Evolutionary conservation across 371 early-diverging fungal species (phyloP).

Genomic region (Lichtheimia hyalospora): DNA sequence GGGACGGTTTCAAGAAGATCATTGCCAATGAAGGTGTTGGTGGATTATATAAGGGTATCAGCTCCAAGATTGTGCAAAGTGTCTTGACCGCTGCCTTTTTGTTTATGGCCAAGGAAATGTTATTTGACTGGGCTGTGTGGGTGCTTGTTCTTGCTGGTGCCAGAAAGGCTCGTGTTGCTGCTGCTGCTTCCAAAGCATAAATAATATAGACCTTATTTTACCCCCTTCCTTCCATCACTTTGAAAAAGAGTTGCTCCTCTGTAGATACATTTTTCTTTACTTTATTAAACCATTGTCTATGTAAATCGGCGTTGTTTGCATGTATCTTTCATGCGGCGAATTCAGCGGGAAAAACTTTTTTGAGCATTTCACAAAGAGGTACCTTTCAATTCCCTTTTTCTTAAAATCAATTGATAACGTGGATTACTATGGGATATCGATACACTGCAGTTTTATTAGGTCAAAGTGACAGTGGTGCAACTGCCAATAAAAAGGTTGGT

Average conservation of each 20-base stretch:
- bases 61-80: conserved; percentile 88
- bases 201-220: too few species aligned
- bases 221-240: too few species aligned
- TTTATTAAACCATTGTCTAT: neutral
- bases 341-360: too few species aligned
- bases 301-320: neutral
- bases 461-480: neutral
- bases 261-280: conserved; percentile 1
- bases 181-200: conserved; percentile 14
- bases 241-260: neutral
- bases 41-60: conserved; percentile 90
- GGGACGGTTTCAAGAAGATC: conserved; percentile 91
- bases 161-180: conserved; percentile 36
- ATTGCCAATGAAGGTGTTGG: conserved; percentile 79
- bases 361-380: neutral
- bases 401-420: neutral
- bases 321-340: too few species aligned
- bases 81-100: conserved; percentile 92
- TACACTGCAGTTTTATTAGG: neutral
- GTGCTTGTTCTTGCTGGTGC: conserved; percentile 59
- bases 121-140: conserved; percentile 76
- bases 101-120: conserved; percentile 88
- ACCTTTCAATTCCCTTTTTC: neutral
- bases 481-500: neutral
- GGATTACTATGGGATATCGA: conserved; percentile 1